Evolutionary conservation across 2,329 filamentous ascomycete genomes (phyloP), one percentile per base, ranked within the genome.

Genomic region (Aotearoamyces nothofagi): DNA sequence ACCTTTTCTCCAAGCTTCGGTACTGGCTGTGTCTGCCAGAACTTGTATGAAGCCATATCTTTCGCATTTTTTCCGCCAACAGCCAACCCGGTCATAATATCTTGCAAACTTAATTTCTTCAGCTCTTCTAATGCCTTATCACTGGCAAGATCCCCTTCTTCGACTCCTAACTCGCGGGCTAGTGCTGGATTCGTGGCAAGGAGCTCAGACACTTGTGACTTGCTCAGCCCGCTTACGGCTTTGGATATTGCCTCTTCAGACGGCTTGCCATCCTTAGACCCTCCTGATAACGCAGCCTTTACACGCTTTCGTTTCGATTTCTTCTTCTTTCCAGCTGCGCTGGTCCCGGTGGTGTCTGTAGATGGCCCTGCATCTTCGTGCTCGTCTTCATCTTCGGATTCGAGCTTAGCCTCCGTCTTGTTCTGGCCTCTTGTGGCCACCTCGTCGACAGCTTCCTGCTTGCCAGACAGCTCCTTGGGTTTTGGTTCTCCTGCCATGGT

Each of bases 11-110:
- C 76, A 47, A 96, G 93, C 47, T 76, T 77, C 28, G 81, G 80
- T 34, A 98, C 90, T 1, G 90, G 90, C 54, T 98, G 90, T 26
- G 90, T 98, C 53, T 83, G 76, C 90, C 90, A 98, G 60, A 98
- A 98, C 57, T 92, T 94, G 66, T 96, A 94, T 33, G 77, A 81
- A 5, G 78, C 84, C 83, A 94, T 93, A 49, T 94, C 86, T 60
- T 93, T 94, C 43, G 73, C 76, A 47, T 92, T 92, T 64, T 90
- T 92, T 32, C 79, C 80, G 36, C 70, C 74, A 5, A 81, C 63
- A 10, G 84, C 78, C 45, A 81, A 54, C 0, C 78, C 77, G 1
- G 78, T 80, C 66, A 82, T 69, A 47, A 81, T 69, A 38, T 82
- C 75, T 47, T 74, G 66, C 31, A 81, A 57, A 39, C 64, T 75